These are phyloP conservation scores for Circinella minor DNA, from an alignment of 371 early-diverging fungal genomes.

Conservation along the genomic window DNA sequence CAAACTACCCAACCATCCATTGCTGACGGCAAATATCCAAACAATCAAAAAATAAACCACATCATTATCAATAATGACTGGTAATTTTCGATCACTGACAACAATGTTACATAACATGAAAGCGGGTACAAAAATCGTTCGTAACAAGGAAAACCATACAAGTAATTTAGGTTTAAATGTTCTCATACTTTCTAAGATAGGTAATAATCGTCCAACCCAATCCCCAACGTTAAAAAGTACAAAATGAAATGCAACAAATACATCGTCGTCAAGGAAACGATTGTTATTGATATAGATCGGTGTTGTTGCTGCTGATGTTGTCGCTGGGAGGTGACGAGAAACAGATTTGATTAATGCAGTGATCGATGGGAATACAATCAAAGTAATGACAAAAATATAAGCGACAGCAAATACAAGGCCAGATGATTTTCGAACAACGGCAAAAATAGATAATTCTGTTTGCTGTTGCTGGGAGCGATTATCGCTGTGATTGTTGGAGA, in stretches of 20 bases:
- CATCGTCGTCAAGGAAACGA: slow-evolving; percentile 54
- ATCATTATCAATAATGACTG: slow-evolving; percentile 67
- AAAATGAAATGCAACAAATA: slow-evolving; percentile 80
- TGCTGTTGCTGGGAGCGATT: neutral
- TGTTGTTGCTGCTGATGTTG: neutral
- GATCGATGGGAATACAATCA: slow-evolving; percentile 80
- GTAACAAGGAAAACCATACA: slow-evolving; percentile 44
- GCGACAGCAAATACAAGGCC: slow-evolving; percentile 58
- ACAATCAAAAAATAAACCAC: slow-evolving; percentile 62
- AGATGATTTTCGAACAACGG: slow-evolving; percentile 36
- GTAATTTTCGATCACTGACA: slow-evolving; percentile 42
- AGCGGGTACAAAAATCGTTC: slow-evolving; percentile 68
- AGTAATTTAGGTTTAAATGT: slow-evolving; percentile 50
- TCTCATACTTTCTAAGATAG: slow-evolving; percentile 38
- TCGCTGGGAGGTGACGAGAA: slow-evolving; percentile 28
- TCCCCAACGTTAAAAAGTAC: slow-evolving; percentile 79
- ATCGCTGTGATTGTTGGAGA: neutral
- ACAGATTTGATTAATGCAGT: slow-evolving; percentile 72
- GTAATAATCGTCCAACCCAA: slow-evolving; percentile 70
- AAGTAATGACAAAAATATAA: slow-evolving; percentile 69
- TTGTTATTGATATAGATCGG: slow-evolving; percentile 6
- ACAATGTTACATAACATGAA: slow-evolving; percentile 77
- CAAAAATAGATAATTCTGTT: slow-evolving; percentile 7
- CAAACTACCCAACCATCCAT: slow-evolving; percentile 74
- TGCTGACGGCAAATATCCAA: slow-evolving; percentile 67